Conservation (phyloP, 345 rosid species). For the Pistacia atlantica region DNA sequence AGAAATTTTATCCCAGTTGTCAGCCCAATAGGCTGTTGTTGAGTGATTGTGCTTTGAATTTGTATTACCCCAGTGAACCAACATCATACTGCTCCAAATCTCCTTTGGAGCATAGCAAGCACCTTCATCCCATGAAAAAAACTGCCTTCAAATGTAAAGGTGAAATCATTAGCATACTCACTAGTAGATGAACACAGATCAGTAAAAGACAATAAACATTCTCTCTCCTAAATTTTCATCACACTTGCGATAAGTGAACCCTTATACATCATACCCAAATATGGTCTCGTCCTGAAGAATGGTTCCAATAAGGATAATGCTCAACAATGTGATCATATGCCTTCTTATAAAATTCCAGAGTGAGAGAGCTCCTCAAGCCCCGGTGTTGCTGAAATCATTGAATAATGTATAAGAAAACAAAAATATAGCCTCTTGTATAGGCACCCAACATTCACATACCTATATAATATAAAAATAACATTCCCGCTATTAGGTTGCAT, state of each 20-base stretch:
- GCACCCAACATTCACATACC: no score
- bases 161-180: constrained; percentile 34
- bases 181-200: not conserved
- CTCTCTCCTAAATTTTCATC: not conserved
- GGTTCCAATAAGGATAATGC: constrained; percentile 85
- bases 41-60: constrained; percentile 91
- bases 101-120: constrained; percentile 99
- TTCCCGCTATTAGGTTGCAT: no score
- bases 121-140: constrained; percentile 99
- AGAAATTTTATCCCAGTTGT: constrained; percentile 81
- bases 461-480: no score
- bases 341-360: constrained; percentile 78
- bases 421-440: not conserved
- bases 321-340: constrained; percentile 71
- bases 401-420: constrained; percentile 13
- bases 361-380: constrained; percentile 88
- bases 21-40: constrained; percentile 92
- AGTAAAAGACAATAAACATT: constrained; percentile 4
- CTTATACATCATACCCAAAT: constrained; percentile 70
- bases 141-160: constrained; percentile 63
- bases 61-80: constrained; percentile 99
- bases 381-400: constrained; percentile 60
- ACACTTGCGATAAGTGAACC: constrained; percentile 4
- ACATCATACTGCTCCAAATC: constrained; percentile 98
- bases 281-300: constrained; percentile 87